These are phyloP conservation scores for Gossypium thurberi DNA, from an alignment of 345 rosid genomes.

Conservation along the genomic window DNA sequence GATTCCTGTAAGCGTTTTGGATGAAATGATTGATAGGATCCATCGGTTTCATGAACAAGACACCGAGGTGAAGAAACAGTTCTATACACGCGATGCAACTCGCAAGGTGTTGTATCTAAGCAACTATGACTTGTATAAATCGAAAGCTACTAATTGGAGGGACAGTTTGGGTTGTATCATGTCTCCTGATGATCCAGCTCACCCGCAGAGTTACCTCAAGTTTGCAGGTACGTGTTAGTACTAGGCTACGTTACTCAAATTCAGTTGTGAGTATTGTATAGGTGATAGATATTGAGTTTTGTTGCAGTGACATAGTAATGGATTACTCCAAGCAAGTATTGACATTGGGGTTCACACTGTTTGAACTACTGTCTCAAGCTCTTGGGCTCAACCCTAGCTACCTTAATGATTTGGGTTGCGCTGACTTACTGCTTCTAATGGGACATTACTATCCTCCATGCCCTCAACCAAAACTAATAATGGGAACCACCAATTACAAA, in stretches of 20 bases:
- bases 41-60: constrained; percentile 38
- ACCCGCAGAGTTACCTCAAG: constrained; percentile 36
- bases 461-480: constrained; percentile 39
- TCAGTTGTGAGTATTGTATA: background rate
- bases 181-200: constrained; percentile 28
- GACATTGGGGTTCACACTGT: constrained; percentile 23
- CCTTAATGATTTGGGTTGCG: constrained; percentile 24
- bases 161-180: constrained; percentile 31
- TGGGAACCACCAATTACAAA: constrained; percentile 28
- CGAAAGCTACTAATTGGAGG: constrained; percentile 38
- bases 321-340: constrained; percentile 29
- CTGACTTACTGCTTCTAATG: constrained; percentile 19
- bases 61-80: constrained; percentile 26
- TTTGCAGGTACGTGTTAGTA: constrained; percentile 33
- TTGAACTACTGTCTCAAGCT: constrained; percentile 38
- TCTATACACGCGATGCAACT: constrained; percentile 23
- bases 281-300: too few relatives aligned
- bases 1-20: constrained; percentile 29
- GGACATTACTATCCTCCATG: constrained; percentile 42
- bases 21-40: constrained; percentile 26
- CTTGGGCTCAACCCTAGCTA: constrained; percentile 27
- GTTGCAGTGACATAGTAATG: constrained; percentile 28
- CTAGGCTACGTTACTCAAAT: background rate
- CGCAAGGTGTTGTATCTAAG: constrained; percentile 24
- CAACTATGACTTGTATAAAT: constrained; percentile 29